Evolutionary conservation across 163 green algal genomes (phyloP).

Genomic region (Chloromonas sp.): DNA sequence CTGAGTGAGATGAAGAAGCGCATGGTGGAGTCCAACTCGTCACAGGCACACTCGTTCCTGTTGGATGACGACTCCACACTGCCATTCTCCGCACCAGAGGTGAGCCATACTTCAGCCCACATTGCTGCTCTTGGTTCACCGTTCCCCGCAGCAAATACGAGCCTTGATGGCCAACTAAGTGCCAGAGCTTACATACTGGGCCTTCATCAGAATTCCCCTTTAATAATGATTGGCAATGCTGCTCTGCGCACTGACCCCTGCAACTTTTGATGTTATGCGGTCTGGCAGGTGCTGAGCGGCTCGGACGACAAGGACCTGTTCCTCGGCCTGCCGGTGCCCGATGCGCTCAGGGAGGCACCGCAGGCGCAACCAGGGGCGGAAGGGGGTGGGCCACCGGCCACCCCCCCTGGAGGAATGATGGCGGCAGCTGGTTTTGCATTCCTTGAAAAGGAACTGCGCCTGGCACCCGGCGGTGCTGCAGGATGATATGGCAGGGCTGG

Average conservation of each 20-base stretch:
- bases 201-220: not conserved
- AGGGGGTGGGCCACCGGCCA: not conserved
- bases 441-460: constrained; percentile 50
- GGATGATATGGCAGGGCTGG: not conserved
- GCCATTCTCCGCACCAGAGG: constrained; percentile 84
- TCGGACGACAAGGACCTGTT: constrained; percentile 85
- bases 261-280: too few species aligned
- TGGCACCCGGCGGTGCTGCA: constrained; percentile 3
- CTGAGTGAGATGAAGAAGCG: constrained; percentile 66
- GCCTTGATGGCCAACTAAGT: not conserved
- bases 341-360: constrained; percentile 35
- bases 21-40: constrained; percentile 77
- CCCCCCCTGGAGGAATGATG: not conserved
- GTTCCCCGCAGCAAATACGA: not conserved
- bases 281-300: constrained; percentile 44
- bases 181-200: not conserved
- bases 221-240: not conserved
- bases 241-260: too few species aligned
- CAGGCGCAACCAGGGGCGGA: not conserved
- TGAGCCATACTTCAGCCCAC: not conserved
- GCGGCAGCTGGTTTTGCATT: constrained; percentile 34
- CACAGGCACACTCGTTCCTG: constrained; percentile 86
- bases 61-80: constrained; percentile 95
- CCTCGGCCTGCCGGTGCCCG: constrained; percentile 53
- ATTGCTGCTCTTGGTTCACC: not conserved